Percentiles rank a stretch among this genome's conserved stretches.
Evolutionary conservation across 2,329 filamentous ascomycete species (phyloP).

Genomic region (Fusarium setosum): DNA sequence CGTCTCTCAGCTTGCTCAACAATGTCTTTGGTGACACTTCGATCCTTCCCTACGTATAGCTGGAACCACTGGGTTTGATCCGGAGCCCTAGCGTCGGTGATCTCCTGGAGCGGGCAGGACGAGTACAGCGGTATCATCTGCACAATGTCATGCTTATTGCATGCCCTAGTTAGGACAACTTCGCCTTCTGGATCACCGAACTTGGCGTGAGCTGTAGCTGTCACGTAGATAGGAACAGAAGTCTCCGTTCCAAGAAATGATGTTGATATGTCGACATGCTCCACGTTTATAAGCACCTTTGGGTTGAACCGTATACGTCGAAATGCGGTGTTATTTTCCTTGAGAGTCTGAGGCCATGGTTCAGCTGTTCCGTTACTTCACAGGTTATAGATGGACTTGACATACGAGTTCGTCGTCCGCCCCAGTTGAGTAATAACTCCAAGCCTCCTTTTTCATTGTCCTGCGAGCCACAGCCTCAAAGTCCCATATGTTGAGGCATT

Average conservation of each 20-base stretch:
- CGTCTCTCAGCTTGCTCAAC: constrained; percentile 11
- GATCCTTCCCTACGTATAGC: constrained; percentile 24
- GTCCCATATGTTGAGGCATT: constrained; percentile 17
- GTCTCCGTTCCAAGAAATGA: constrained; percentile 2
- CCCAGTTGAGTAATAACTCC: constrained; percentile 30
- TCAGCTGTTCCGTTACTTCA: fast-evolving
- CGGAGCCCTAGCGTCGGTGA: not conserved
- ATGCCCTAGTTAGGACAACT: constrained; percentile 7
- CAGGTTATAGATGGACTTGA: not conserved
- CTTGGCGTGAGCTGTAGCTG: constrained; percentile 23
- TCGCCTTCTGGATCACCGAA: constrained; percentile 19
- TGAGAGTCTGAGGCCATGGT: not conserved
- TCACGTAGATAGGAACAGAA: constrained; percentile 14
- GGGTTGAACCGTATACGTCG: constrained; percentile 9
- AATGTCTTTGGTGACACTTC: constrained; percentile 1
- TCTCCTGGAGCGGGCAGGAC: not conserved
- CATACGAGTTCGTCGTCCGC: constrained; percentile 29
- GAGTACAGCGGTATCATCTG: constrained; percentile 31
- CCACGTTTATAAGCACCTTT: constrained; percentile 20
- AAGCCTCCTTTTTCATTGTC: constrained; percentile 5
- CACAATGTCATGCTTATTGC: constrained; percentile 10
- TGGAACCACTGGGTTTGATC: constrained; percentile 19
- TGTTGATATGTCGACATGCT: constrained; percentile 18
- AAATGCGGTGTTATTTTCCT: constrained; percentile 11
- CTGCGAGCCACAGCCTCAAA: constrained; percentile 12